Base-by-base conservation (phyloP, 2,329 filamentous ascomycete species). In the Clarireedia paspali region DNA sequence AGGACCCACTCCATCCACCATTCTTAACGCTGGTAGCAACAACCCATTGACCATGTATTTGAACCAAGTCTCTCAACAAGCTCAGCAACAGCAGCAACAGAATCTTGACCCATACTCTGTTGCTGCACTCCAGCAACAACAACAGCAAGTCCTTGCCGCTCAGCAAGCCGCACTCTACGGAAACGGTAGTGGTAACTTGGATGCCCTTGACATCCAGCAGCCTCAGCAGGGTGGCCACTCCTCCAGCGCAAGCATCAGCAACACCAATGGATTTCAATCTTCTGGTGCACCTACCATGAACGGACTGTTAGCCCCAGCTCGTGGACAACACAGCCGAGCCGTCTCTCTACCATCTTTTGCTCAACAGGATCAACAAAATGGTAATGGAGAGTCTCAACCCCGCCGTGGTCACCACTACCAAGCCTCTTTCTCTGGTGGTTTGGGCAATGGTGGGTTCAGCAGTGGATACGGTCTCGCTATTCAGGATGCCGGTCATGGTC, bases 41-140 rank as follows among this genome's bases (percentile, higher is more conserved):
- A 96, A 96, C 71, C 92, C 92, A 0, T 73, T 97, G 70, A 96
- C 91, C 24, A 84, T 96, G 83, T 97, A 96, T 70, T 80, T 96
- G 57, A 92, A 85, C 72, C 90, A 95, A 68, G 82, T 92, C 27
- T 85, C 84, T 23, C 82, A 86, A 59, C 83, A 88, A 66, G 80
- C 82, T 15, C 86, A 89, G 49, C 87, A 91, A 62, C 88, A 90
- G 59, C 66, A 69, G 38, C 65, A 75, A 56, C 71, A 70, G 53
- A 69, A 74, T 47, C 71, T 75, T 57, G 73, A 76, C 42, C 71
- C 74, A 4, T 73, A 73, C 60, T 70, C 68, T 6, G 70, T 72
- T 44, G 70, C 67, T 17, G 65, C 65, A 17, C 62, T 68, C 20
- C 78, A 79, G 59, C 79, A 87, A 34, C 85, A 89, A 62, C 85